Evolutionary conservation across 2,329 filamentous ascomycete genomes (phyloP), one percentile per base, ranked within the genome.

Genomic region (Gliomastix tumulicola): DNA sequence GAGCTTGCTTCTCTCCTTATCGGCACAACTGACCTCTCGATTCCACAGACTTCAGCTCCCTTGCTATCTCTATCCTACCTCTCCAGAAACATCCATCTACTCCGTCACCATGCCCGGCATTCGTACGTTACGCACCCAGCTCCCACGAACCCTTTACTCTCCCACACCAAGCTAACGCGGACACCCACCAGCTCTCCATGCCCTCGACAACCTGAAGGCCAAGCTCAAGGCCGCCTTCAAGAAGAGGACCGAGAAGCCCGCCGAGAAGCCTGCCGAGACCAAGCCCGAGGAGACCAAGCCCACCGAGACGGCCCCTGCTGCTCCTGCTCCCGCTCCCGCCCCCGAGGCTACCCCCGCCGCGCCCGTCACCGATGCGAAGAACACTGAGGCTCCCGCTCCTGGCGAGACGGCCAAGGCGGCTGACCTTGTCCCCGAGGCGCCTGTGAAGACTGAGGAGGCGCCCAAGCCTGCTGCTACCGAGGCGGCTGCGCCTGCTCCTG

Each of bases 141-240:
- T n/a, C n/a, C n/a, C n/a, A n/a, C n/a, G n/a, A n/a, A n/a, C n/a
- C n/a, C n/a, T n/a, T n/a, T n/a, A n/a, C n/a, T n/a, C n/a, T n/a
- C n/a, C n/a, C n/a, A n/a, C n/a, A n/a, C n/a, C n/a, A n/a, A n/a
- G n/a, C n/a, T n/a, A n/a, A n/a, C n/a, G n/a, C n/a, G n/a, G n/a
- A n/a, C n/a, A n/a, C n/a, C n/a, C n/a, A n/a, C 21, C 44, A 76
- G 71, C 71, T 37, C 55, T 63, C 34, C 59, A 65, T 44, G 68
- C 71, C 22, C 57, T 76, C 42, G 67, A 69, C 51, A 74, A 74
- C 59, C 47, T 76, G 46, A 74, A 71, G 67, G 61, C 57, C 51
- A 76, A 74, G 68, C 52, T 77, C 51, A 71, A 68, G 65, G 57
- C 60, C 44, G 57, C 62, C 55, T 70, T 74, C 61, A 70, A 67